A percentile compares a stretch with the other conserved stretches of the same genome.
Evolutionary conservation across 805 yeast genomes (phyloP).

Genomic region (Pichia cephalocereana): DNA sequence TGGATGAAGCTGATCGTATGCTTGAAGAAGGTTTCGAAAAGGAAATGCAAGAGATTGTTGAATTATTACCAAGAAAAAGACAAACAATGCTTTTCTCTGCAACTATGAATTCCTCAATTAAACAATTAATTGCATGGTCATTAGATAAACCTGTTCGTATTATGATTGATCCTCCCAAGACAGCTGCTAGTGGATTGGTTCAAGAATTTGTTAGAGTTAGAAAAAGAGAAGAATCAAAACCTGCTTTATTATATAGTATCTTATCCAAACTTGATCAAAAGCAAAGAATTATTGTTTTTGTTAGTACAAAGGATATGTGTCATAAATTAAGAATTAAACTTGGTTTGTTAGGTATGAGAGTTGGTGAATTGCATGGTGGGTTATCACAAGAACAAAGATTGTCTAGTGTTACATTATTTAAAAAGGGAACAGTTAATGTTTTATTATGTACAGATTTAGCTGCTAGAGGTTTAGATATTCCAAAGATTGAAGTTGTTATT

Average conservation of each 20-base stretch:
- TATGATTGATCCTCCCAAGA: conserved; percentile 94
- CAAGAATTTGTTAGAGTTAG: conserved; percentile 95
- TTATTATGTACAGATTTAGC: conserved; percentile 96
- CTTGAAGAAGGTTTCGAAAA: conserved; percentile 97
- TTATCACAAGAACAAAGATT: conserved; percentile 90
- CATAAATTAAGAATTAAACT: conserved; percentile 72
- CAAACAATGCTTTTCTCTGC: conserved; percentile 95
- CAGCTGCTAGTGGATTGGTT: conserved; percentile 80
- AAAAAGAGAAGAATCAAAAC: conserved; percentile 75
- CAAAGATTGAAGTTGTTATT: conserved; percentile 89
- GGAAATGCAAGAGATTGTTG: conserved; percentile 83
- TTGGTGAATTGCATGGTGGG: conserved; percentile 76
- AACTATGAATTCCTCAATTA: conserved; percentile 92
- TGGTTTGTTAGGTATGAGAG: conserved; percentile 68
- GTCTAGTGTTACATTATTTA: conserved; percentile 72
- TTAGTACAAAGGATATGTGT: conserved; percentile 84
- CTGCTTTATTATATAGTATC: conserved; percentile 70
- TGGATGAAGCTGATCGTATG: conserved; percentile 99
- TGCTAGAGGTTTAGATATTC: conserved; percentile 98
- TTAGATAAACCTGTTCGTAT: conserved; percentile 85
- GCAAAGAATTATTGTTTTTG: conserved; percentile 80
- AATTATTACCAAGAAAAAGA: conserved; percentile 79
- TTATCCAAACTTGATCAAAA: conserved; percentile 56
- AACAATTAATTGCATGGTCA: conserved; percentile 78
- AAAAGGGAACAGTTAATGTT: conserved; percentile 73